phyloP scores from a whole-genome alignment of 768 basidiomycete genomes.

The Hygrophorus pudorinus region DNA sequence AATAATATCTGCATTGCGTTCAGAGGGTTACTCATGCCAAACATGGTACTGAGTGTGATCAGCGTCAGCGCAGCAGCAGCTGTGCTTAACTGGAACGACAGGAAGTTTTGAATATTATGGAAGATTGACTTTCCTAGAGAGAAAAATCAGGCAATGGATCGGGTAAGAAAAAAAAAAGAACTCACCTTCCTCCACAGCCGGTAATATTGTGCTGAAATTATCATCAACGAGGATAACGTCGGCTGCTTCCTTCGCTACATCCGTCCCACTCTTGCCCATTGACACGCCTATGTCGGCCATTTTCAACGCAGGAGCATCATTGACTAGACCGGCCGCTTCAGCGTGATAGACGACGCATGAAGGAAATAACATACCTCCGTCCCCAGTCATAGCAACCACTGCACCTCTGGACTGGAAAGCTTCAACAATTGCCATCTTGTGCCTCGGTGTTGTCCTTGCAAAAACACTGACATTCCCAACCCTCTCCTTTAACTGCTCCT shows the following conservation, averaged over 20 bases:
- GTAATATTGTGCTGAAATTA: constrained; percentile 90
- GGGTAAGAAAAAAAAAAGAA: neutral
- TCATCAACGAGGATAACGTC: constrained; percentile 97
- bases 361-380: constrained; percentile 57
- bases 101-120: constrained; percentile 97
- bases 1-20: constrained; percentile 99
- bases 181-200: constrained; percentile 87
- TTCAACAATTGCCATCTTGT: constrained; percentile 96
- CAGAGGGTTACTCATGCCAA: constrained; percentile 83
- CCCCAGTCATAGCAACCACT: constrained; percentile 96
- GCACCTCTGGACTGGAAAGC: constrained; percentile 85
- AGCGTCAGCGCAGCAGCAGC: constrained; percentile 94
- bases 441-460: constrained; percentile 90
- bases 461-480: constrained; percentile 82
- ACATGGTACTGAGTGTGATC: constrained; percentile 88
- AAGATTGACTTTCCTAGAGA: constrained; percentile 86
- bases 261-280: constrained; percentile 98
- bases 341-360: constrained; percentile 2
- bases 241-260: constrained; percentile 97
- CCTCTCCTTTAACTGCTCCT: constrained; percentile 70
- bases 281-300: constrained; percentile 98
- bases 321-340: constrained; percentile 37
- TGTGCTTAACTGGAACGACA: constrained; percentile 94
- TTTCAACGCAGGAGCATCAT: constrained; percentile 93
- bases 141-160: constrained; percentile 6